phyloP scores from a whole-genome alignment of 164 flowering plant genomes.

The Tinospora cordifolia region DNA sequence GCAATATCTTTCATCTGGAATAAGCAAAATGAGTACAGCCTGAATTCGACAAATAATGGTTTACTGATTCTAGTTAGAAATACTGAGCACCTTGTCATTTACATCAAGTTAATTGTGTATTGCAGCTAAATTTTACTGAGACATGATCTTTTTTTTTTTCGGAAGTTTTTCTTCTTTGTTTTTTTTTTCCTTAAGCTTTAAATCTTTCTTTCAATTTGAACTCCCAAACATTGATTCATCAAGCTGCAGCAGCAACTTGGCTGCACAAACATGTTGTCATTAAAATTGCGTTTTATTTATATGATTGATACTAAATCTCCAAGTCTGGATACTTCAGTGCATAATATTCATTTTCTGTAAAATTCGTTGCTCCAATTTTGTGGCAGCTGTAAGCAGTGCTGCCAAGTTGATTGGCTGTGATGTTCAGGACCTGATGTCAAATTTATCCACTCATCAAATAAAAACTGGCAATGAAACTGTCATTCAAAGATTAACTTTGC shows the following conservation, averaged over 20 bases:
- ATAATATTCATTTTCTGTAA: background rate
- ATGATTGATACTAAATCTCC: background rate
- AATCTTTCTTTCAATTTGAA: background rate
- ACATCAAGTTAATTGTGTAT: background rate
- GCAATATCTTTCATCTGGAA: background rate
- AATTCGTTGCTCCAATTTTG: constrained; percentile 3
- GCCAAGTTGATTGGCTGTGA: constrained; percentile 75
- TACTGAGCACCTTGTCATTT: background rate
- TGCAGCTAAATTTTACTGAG: background rate
- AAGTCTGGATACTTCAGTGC: background rate
- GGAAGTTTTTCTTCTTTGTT: too few relatives aligned
- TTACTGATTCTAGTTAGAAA: background rate
- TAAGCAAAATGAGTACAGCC: background rate
- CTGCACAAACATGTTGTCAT: background rate
- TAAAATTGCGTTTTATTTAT: background rate
- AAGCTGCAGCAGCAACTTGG: background rate
- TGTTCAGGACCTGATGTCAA: constrained; percentile 41
- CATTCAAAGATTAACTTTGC: constrained; percentile 52
- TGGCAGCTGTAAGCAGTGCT: constrained; percentile 59
- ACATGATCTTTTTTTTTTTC: background rate
- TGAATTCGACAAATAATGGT: background rate
- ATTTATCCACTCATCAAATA: constrained; percentile 52
- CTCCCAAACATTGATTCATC: background rate
- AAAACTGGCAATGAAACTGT: constrained; percentile 57
- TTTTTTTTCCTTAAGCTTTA: too few relatives aligned